A percentile compares a stretch with the other conserved stretches of the same genome.
Evolutionary conservation across 306 rosid genomes (phyloP).

Genomic region (Morella rubra): DNA sequence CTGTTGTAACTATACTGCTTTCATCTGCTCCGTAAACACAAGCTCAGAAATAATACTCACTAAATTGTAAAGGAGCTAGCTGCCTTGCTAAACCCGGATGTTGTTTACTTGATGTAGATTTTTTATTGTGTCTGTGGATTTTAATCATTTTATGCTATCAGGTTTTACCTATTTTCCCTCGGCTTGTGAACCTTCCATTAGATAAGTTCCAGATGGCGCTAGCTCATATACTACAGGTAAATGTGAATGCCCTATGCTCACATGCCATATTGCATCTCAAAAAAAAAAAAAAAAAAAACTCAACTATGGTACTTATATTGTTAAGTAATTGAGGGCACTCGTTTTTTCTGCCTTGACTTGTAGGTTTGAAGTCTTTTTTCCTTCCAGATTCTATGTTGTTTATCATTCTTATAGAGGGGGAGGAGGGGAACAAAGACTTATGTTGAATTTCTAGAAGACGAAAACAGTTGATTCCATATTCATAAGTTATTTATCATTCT

Average conservation of each 20-base stretch:
- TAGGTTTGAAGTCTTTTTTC: not conserved
- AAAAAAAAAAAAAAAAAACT: not conserved
- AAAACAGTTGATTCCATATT: not conserved
- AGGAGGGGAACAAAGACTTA: not conserved
- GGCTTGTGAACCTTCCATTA: conserved; percentile 83
- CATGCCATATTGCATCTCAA: not conserved
- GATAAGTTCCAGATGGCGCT: conserved; percentile 98
- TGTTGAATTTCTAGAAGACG: not conserved
- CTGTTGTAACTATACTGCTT: conserved; percentile 1
- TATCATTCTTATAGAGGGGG: not conserved
- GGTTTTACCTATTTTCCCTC: conserved; percentile 96
- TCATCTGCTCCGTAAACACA: conserved; percentile 8
- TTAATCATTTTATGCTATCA: conserved; percentile 43
- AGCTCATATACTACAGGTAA: conserved; percentile 96
- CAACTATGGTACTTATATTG: not conserved
- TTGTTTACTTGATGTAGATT: not conserved
- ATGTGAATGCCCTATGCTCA: conserved; percentile 25
- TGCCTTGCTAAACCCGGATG: conserved; percentile 11
- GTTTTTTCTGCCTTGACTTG: not conserved
- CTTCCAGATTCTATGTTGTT: not conserved
- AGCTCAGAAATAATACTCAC: not conserved
- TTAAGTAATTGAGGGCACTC: not conserved
- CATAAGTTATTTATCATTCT: not conserved
- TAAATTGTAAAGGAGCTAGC: not conserved
- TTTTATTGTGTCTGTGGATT: conserved; percentile 14